Percentiles rank a stretch among this genome's conserved stretches.
Evolutionary conservation across 371 early-diverging fungal genomes (phyloP).

Genomic region (Rhizopus stolonifer): DNA sequence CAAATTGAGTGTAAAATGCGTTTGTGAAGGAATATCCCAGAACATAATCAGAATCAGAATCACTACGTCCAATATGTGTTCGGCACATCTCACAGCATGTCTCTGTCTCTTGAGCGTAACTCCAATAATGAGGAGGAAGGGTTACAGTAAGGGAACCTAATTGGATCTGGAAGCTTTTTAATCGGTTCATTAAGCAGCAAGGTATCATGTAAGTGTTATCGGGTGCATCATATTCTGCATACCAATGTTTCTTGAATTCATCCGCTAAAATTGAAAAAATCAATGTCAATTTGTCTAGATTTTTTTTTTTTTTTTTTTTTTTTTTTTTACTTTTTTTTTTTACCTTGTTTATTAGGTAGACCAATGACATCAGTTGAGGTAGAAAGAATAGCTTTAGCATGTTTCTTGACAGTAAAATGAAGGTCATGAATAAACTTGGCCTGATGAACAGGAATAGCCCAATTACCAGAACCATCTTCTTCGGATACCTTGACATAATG

Average conservation of each 20-base stretch:
- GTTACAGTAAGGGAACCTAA: constrained; percentile 33
- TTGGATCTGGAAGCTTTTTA: constrained; percentile 39
- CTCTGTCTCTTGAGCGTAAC: constrained; percentile 29
- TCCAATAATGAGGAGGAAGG: constrained; percentile 48
- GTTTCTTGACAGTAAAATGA: constrained; percentile 25
- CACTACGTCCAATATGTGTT: constrained; percentile 39
- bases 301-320: too few species aligned
- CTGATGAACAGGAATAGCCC: constrained; percentile 45
- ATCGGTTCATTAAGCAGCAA: constrained; percentile 42
- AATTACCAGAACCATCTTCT: constrained; percentile 25
- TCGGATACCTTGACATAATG: constrained; percentile 29
- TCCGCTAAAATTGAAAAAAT: constrained; percentile 27
- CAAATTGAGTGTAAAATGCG: constrained; percentile 48
- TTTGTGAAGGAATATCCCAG: constrained; percentile 47
- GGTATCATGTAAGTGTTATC: constrained; percentile 42
- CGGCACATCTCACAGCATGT: constrained; percentile 46
- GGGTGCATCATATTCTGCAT: constrained; percentile 37
- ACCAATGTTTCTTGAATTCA: constrained; percentile 39
- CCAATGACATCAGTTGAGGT: constrained; percentile 40
- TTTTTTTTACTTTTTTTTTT: not conserved
- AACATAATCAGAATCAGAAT: constrained; percentile 39
- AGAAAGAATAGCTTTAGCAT: constrained; percentile 42
- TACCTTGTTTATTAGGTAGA: constrained; percentile 47
- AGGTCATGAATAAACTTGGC: constrained; percentile 37
- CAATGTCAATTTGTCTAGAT: too few species aligned